Conservation (phyloP, 1,284 basidiomycete species). For the Trichosporon asahii region DNA sequence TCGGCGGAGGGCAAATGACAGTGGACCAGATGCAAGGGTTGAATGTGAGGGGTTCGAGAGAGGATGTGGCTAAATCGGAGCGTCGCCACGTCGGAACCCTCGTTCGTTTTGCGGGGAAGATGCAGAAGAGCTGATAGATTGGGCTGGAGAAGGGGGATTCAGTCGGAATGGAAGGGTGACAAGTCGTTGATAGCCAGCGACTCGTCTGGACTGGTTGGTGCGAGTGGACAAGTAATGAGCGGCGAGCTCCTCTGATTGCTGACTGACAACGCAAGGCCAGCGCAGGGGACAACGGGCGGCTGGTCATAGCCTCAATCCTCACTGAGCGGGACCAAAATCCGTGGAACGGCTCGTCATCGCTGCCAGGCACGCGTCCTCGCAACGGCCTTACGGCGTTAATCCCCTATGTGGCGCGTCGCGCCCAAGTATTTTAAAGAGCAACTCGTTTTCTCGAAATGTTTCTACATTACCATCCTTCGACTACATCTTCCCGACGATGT, state of each 20-base stretch:
- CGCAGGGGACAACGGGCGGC: neutral
- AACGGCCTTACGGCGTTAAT: neutral
- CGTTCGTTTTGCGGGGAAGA: neutral
- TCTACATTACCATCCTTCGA: neutral
- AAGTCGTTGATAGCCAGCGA: neutral
- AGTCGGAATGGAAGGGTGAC: neutral
- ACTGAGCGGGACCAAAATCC: neutral
- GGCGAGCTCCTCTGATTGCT: conserved; percentile 5
- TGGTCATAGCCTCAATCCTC: neutral
- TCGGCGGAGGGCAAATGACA: neutral
- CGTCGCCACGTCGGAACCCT: neutral
- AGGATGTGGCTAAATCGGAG: neutral
- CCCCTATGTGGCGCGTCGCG: conserved; percentile 4
- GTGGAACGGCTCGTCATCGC: conserved; percentile 5
- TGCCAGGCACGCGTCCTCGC: neutral
- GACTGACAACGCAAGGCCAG: neutral
- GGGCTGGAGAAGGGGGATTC: neutral
- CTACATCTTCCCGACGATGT: conserved; percentile 5
- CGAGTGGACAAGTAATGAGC: conserved; percentile 11
- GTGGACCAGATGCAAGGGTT: neutral
- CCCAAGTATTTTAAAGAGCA: conserved; percentile 7
- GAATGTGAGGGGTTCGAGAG: neutral
- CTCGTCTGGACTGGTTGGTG: neutral
- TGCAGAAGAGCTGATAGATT: neutral
- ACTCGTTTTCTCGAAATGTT: neutral